Conservation (phyloP, 2,329 filamentous ascomycete species). For the Sclerotinia nivalis region DNA sequence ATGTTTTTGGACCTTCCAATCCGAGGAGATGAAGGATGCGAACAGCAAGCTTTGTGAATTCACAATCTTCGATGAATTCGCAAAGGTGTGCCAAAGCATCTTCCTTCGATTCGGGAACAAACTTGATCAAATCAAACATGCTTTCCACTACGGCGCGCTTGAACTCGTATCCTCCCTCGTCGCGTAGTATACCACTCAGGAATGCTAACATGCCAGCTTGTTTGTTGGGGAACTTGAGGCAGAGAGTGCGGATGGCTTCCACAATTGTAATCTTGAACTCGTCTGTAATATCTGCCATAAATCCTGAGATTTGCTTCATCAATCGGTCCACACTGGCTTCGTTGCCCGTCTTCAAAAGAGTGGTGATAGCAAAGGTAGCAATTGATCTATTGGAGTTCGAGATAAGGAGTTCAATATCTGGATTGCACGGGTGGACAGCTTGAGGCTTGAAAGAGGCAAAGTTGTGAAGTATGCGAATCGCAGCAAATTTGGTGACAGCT, state of each 20-base stretch:
- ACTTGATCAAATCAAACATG: constrained; percentile 99
- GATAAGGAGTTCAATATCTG: constrained; percentile 94
- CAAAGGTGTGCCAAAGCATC: constrained; percentile 90
- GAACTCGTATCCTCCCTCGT: constrained; percentile 98
- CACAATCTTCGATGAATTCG: constrained; percentile 99
- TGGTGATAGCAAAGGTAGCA: constrained; percentile 97
- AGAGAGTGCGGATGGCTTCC: constrained; percentile 93
- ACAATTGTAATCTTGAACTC: constrained; percentile 99
- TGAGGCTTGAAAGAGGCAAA: constrained; percentile 96
- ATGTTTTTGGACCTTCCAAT: constrained; percentile 90
- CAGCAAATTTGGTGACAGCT: constrained; percentile 95
- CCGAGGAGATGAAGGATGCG: constrained; percentile 93
- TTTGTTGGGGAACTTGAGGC: constrained; percentile 96
- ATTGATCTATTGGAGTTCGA: constrained; percentile 97
- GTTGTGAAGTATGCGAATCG: constrained; percentile 92
- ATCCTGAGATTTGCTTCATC: constrained; percentile 97
- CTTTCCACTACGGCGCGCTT: constrained; percentile 97
- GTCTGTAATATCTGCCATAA: constrained; percentile 99
- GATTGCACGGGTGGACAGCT: constrained; percentile 90
- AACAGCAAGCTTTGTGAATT: constrained; percentile 97
- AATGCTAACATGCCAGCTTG: constrained; percentile 97
- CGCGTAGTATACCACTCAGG: constrained; percentile 91
- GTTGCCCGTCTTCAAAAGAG: constrained; percentile 95
- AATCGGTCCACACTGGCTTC: constrained; percentile 94
- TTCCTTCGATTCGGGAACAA: constrained; percentile 84